Evolutionary conservation across 1,284 basidiomycete genomes (phyloP).

Genomic region (Cryptococcus maquisensis): DNA sequence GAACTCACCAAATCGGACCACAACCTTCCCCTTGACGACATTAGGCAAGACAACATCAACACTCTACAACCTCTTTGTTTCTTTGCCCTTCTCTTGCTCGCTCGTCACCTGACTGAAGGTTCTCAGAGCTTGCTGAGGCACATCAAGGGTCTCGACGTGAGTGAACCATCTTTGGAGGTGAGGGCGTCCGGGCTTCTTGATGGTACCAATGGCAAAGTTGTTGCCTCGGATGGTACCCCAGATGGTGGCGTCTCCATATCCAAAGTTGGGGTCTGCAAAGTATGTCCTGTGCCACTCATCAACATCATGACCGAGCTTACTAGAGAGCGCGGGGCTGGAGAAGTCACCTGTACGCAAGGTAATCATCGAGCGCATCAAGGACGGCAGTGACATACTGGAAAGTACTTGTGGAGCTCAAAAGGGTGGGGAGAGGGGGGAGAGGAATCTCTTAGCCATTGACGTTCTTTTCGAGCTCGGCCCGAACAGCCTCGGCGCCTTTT

Average conservation of each 20-base stretch:
- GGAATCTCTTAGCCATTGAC: slow-evolving; percentile 44
- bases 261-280: slow-evolving; percentile 66
- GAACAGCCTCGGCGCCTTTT: slow-evolving; percentile 34
- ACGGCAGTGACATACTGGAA: slow-evolving; percentile 66
- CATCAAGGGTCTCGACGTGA: slow-evolving; percentile 71
- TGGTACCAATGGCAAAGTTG: slow-evolving; percentile 64
- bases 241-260: slow-evolving; percentile 72
- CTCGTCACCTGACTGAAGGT: slow-evolving; percentile 52
- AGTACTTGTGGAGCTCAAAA: slow-evolving; percentile 43
- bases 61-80: slow-evolving; percentile 67
- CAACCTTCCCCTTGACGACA: slow-evolving; percentile 84
- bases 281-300: slow-evolving; percentile 59
- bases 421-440: slow-evolving; percentile 42
- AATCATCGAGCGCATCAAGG: slow-evolving; percentile 74
- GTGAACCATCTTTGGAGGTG: slow-evolving; percentile 85
- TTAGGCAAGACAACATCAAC: slow-evolving; percentile 87
- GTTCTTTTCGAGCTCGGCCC: slow-evolving; percentile 33
- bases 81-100: slow-evolving; percentile 58
- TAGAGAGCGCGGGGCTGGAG: neutral
- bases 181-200: slow-evolving; percentile 77
- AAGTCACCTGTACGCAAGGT: slow-evolving; percentile 57
- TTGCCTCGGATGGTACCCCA: slow-evolving; percentile 75
- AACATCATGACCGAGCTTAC: neutral
- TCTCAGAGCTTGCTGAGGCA: slow-evolving; percentile 62
- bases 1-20: slow-evolving; percentile 75